A percentile compares a stretch with the other conserved stretches of the same genome.
These are phyloP conservation scores for Mortierella sp. DNA, from an alignment of 371 early-diverging fungal genomes.

Conservation along the genomic window DNA sequence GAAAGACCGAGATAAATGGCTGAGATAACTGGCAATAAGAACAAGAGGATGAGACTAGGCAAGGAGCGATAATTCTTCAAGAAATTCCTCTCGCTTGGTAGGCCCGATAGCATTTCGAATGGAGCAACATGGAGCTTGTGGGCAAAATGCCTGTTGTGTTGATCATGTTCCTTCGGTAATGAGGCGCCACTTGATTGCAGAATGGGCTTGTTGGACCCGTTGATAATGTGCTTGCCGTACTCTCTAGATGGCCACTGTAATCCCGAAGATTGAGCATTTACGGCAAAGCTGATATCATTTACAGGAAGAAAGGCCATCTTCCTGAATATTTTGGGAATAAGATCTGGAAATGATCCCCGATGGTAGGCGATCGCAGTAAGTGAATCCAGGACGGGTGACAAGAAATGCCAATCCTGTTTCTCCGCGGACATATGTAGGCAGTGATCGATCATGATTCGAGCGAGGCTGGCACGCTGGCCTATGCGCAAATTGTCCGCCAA, in stretches of 20 bases:
- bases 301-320: slow-evolving; percentile 7
- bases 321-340: neutral
- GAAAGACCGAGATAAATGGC: too few species aligned
- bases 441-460: slow-evolving; percentile 9
- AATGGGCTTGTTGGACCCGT: slow-evolving; percentile 14
- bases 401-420: neutral
- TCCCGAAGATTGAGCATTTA: slow-evolving; percentile 15
- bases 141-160: slow-evolving; percentile 9
- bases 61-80: too few species aligned
- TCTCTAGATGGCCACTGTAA: neutral
- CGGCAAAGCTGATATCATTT: slow-evolving; percentile 4
- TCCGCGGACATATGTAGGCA: slow-evolving; percentile 4
- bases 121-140: slow-evolving; percentile 18
- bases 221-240: neutral
- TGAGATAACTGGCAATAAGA: too few species aligned
- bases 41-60: too few species aligned
- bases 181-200: neutral
- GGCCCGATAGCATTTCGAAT: slow-evolving; percentile 14
- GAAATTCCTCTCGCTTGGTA: too few species aligned
- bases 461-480: neutral
- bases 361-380: neutral
- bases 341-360: neutral
- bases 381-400: neutral
- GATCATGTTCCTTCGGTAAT: neutral
- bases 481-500: neutral